Evolutionary conservation across 768 basidiomycete species (phyloP).

Genomic region (Pleurotus cornucopiae): DNA sequence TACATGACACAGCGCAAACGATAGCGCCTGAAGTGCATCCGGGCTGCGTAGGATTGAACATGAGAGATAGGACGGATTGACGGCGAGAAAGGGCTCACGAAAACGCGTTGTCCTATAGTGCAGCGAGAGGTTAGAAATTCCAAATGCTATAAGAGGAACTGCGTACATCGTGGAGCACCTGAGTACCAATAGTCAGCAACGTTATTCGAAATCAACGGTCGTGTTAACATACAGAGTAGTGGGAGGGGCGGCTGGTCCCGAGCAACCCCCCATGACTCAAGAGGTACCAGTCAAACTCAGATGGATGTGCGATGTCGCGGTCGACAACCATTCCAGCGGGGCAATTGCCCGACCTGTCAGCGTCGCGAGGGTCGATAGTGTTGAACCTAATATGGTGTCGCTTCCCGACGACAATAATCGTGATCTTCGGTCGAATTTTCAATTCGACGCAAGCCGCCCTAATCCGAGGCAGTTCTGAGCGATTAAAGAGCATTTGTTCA

Average conservation of each 20-base stretch:
- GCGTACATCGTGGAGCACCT: constrained; percentile 36
- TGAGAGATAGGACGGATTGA: background rate
- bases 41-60: constrained; percentile 27
- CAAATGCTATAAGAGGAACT: background rate
- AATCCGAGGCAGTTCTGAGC: constrained; percentile 7
- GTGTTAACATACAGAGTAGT: constrained; percentile 32
- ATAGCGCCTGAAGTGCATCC: constrained; percentile 58
- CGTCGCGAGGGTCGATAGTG: constrained; percentile 38
- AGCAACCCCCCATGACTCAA: constrained; percentile 75
- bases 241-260: constrained; percentile 65
- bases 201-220: too few relatives aligned
- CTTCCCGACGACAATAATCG: constrained; percentile 78
- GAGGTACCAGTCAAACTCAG: constrained; percentile 77
- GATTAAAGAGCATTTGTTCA: background rate
- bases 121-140: background rate
- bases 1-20: constrained; percentile 56
- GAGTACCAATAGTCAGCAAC: background rate
- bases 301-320: constrained; percentile 61
- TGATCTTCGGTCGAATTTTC: constrained; percentile 61
- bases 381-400: constrained; percentile 67
- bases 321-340: constrained; percentile 80
- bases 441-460: constrained; percentile 60
- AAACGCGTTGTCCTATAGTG: constrained; percentile 41
- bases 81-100: constrained; percentile 23
- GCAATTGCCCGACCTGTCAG: constrained; percentile 68